These are phyloP conservation scores for Medakamo hakoo DNA, from an alignment of 139 green algal species.

Conservation along the genomic window DNA sequence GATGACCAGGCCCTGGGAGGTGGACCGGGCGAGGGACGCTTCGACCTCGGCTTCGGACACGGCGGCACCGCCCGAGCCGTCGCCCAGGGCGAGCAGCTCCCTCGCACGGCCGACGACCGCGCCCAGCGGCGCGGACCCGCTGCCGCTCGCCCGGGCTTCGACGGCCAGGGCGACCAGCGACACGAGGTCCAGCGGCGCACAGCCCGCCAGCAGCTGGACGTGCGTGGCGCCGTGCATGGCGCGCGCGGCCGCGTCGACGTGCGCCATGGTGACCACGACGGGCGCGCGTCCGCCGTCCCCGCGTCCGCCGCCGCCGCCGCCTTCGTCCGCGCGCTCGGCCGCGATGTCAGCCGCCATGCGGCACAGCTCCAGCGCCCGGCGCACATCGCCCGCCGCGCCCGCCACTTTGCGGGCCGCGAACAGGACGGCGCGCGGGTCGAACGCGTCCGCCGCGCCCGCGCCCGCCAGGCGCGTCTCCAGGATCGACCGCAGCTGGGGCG, in stretches of 20 bases:
- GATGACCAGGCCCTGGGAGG: constrained; percentile 24
- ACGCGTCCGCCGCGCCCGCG: constrained; percentile 5
- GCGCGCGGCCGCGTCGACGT: constrained; percentile 30
- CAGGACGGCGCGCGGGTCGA: constrained; percentile 28
- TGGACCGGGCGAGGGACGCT: constrained; percentile 15
- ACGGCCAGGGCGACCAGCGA: constrained; percentile 46
- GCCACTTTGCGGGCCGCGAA: constrained; percentile 39
- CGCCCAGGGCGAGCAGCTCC: constrained; percentile 19
- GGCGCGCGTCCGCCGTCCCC: constrained; percentile 1
- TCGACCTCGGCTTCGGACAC: constrained; percentile 13
- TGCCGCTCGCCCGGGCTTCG: constrained; percentile 37
- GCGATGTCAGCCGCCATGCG: constrained; percentile 23
- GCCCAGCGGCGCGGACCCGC: constrained; percentile 15
- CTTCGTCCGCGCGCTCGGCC: constrained; percentile 7
- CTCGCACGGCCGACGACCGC: neutral
- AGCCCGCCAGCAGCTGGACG: constrained; percentile 35
- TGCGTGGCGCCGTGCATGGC: constrained; percentile 45
- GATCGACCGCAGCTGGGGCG: constrained; percentile 57
- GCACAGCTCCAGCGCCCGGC: constrained; percentile 55
- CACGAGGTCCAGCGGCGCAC: constrained; percentile 36
- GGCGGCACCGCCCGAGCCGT: constrained; percentile 11
- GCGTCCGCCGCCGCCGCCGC: neutral
- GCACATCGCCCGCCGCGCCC: constrained; percentile 47
- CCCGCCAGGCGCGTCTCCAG: constrained; percentile 42
- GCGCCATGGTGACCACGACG: constrained; percentile 2